Base-by-base conservation (phyloP, 2,329 filamentous ascomycete genomes). In the Neopestalotiopsis sp. region DNA sequence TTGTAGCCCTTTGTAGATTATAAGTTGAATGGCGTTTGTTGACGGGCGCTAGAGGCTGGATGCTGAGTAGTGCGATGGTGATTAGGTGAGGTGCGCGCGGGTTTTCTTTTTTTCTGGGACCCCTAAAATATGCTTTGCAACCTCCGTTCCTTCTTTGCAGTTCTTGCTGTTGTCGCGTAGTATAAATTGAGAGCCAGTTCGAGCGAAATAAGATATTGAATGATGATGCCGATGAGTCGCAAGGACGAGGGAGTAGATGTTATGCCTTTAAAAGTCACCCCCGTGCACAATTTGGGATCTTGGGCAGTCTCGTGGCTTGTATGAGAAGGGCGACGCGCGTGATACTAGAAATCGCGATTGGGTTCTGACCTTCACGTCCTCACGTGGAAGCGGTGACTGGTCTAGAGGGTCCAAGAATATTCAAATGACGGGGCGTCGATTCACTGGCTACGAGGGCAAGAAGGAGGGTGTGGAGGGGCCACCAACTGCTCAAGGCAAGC, bases 341-440 rank as follows among this genome's bases (percentile, higher is more conserved):
- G 76, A 78, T 76, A 69, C 64, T 66, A n/a, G 45, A 58, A 70
- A 74, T 75, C 74, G 75, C 75, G 75, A 70, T 69, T 70, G 32
- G 14, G 17, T 12, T 42, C 28, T 30, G 17, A 40, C 38, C 24
- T 62, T 40, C 66, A 65, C 45, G 66, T 69, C 52, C 63, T 42
- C 62, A 58, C 69, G 67, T 52, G 56, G 62, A 17, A 68, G 52
- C 69, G 69, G 72, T 72, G 24, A 28, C 72, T 67, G 71, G 70
- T 68, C 32, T 56, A 52, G 68, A 68, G 30, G 67, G 68, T 60
- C 45, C 45, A 52, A 52, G 59, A 62, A 67, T 71, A 71, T 72
- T 69, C 71, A 52, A 62, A 28, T 70, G 24, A 10, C 65, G 72
- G 68, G 69, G 67, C 32, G 28, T 20, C 38, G 49, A 49, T 52